Evolutionary conservation across 495 filamentous ascomycete genomes (phyloP), one percentile per base, ranked within the genome.

Genomic region (Penicillium manginii): DNA sequence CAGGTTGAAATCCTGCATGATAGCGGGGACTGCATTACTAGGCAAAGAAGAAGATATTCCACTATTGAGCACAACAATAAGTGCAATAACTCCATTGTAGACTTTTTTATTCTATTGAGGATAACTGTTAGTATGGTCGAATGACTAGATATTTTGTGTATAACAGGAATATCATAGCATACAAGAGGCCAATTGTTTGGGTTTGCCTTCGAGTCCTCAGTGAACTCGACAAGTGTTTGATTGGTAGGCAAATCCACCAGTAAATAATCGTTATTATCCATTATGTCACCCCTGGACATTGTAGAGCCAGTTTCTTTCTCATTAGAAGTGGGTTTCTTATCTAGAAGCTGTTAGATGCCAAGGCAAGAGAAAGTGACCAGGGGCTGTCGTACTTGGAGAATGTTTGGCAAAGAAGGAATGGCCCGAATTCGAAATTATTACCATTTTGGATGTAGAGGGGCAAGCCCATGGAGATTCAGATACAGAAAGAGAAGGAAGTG

Each of bases 41-140:
- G 90, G 87, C 6, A 94, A 68, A 0, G 88, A 81, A 22, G 84
- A 84, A 1, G 86, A 85, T 63, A 93, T 81, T 14, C 89, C 91
- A 45, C 84, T 86, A 68, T 92, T 93, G 56, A 91, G 66, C 22
- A 92, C 87, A 12, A 83, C 70, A 31, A 85, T 60, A 62, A 90
- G 83, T 10, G 78, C 79, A 0, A 81, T 77, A 21, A 85, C 50
- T 2, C 87, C 65, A 37, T 87, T 81, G 59, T 76, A 82, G 5
- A 78, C 37, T 59, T 92, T 92, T 68, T 81, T 86, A 37, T 53
- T 64, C 77, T 83, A 53, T 18, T 50, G 0, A 2, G 4, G 29
- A 2, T 1, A 9, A 2, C 14, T 9, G 52, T 69, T 31, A 63
- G 67, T 50, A 32, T 29, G 6, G 18, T 43, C 3, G 5, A 26